Evolutionary conservation across 2,329 filamentous ascomycete species (phyloP).

Genomic region (Pseudonectria buxi): DNA sequence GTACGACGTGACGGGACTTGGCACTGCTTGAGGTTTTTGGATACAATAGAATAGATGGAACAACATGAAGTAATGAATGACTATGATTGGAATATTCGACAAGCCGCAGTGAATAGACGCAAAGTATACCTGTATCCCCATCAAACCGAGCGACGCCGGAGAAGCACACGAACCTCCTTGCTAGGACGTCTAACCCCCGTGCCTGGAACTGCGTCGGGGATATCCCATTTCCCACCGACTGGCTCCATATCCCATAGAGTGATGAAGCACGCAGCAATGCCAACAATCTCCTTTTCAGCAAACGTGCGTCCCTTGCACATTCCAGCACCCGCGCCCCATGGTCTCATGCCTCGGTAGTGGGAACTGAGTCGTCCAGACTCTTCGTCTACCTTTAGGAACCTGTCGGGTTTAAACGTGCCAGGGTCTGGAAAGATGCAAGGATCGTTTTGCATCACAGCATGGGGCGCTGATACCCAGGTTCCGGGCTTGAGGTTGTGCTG

Average conservation of each 20-base stretch:
- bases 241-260: constrained; percentile 13
- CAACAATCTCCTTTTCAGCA: constrained; percentile 18
- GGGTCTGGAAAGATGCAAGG: constrained; percentile 12
- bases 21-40: no score
- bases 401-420: constrained; percentile 13
- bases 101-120: no score
- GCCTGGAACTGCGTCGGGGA: constrained; percentile 10
- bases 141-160: constrained; percentile 8
- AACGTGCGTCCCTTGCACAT: constrained; percentile 21
- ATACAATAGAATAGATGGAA: no score
- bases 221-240: constrained; percentile 5
- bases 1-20: no score
- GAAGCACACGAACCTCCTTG: constrained; percentile 8
- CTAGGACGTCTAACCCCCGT: constrained; percentile 10
- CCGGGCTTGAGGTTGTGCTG: constrained; percentile 13
- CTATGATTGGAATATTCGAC: no score
- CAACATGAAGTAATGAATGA: no score
- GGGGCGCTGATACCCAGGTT: constrained; percentile 15
- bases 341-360: constrained; percentile 15
- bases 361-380: constrained; percentile 7
- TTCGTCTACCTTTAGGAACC: constrained; percentile 10
- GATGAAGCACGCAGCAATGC: constrained; percentile 7
- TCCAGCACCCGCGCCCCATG: constrained; percentile 14
- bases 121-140: no score
- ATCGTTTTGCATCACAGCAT: constrained; percentile 8